Evolutionary conservation across 352 stramenopile species (phyloP), one percentile per base, ranked within the genome.

Genomic region (Pythium biforme): DNA sequence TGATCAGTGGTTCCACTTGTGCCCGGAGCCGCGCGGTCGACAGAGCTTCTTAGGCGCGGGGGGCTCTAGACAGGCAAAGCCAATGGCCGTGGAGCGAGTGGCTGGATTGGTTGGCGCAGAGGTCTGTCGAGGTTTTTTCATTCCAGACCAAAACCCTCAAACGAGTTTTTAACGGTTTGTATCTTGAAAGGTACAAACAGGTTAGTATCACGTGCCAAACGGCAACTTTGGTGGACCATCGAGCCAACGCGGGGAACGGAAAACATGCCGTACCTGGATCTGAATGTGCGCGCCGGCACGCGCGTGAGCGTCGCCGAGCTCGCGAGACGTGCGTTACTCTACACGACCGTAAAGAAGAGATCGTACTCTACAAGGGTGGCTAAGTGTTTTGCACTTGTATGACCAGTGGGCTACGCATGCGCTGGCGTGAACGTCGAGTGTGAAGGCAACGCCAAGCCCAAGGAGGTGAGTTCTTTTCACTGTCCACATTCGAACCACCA

Each of bases 391-490:
- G 2, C 12, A 26, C 4, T 39, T 15, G 17, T 15, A 23, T 48
- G 33, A 33, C 37, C 43, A 94, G 86, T 90, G 66, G 86, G 86
- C 11, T 92, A 86, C 47, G 74, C 66, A 19, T 72, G 60, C 6
- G 82, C 88, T 9, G 86, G 76, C 22, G 72, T 93, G 29, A 88
- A 87, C 57, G 69, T 75, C 34, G 81, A 91, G 52, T 82, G 61
- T 39, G 77, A 88, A 10, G 66, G 65, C 40, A 67, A 49, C 39
- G 60, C 73, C 49, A 89, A 87, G 69, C 78, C 73, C 51, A 90
- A 92, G 50, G 56, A 70, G 45, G 80, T 75, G 31, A 8, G 49
- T 27, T 19, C 19, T 39, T 1, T 22, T 49, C 12, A 0, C 10
- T 23, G 19, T 20, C 45, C 6, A 31, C 9, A 47, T 15, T 33